phyloP scores from a whole-genome alignment of 164 flowering plant species.

The Piper longum region DNA sequence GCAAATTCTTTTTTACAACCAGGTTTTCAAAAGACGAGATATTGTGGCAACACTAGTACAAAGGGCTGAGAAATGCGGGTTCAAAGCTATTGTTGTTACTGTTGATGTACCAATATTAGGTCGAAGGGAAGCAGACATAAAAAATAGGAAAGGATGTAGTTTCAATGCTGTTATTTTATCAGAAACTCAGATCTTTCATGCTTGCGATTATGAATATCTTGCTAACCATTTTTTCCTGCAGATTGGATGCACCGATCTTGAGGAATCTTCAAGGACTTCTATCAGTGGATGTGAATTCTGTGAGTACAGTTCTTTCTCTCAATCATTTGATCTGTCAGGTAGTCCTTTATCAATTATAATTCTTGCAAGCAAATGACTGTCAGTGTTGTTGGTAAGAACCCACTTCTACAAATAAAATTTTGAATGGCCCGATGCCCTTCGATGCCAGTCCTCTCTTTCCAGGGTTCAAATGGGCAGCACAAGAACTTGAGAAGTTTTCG shows the following conservation, averaged over 20 bases:
- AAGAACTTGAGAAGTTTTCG: no score
- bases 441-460: no score
- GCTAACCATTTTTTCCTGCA: conserved; percentile 17
- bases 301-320: conserved; percentile 16
- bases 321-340: no score
- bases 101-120: conserved; percentile 68
- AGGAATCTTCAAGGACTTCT: conserved; percentile 73
- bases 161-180: background rate
- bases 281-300: conserved; percentile 32
- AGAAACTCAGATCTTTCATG: background rate
- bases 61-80: conserved; percentile 79
- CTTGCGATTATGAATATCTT: background rate
- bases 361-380: no score
- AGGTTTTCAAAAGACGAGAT: conserved; percentile 64
- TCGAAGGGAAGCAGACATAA: conserved; percentile 69
- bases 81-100: conserved; percentile 68
- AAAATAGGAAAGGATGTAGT: conserved; percentile 33
- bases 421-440: no score
- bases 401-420: no score
- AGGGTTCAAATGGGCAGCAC: no score
- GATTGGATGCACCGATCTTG: conserved; percentile 48
- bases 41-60: conserved; percentile 45
- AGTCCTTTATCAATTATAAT: no score
- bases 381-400: no score
- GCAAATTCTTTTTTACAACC: background rate